These are phyloP conservation scores for Colletotrichum sp. DNA, from an alignment of 2,329 filamentous ascomycete genomes.

Conservation along the genomic window DNA sequence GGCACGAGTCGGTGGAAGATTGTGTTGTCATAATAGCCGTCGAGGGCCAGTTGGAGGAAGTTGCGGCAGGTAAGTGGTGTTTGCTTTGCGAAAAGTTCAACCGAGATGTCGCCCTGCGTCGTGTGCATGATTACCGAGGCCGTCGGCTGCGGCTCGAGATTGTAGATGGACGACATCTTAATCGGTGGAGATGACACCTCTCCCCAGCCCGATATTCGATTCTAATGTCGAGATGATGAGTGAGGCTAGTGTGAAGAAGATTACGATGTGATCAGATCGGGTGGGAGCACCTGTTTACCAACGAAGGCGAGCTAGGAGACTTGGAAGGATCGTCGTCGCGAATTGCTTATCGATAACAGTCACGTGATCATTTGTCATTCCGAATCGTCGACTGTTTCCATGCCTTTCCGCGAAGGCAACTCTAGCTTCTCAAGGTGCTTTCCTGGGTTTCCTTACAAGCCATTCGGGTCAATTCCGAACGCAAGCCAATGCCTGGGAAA, in stretches of 20 bases:
- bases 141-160: constrained; percentile 92
- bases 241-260: neutral
- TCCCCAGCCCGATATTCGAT: neutral
- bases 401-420: neutral
- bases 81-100: constrained; percentile 96
- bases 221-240: neutral
- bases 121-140: constrained; percentile 92
- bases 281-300: neutral
- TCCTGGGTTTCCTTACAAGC: neutral
- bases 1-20: constrained; percentile 94
- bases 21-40: constrained; percentile 93
- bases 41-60: constrained; percentile 92
- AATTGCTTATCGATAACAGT: constrained; percentile 13
- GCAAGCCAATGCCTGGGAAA: neutral
- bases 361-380: constrained; percentile 1
- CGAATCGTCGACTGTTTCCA: neutral
- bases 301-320: neutral
- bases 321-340: neutral
- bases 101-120: constrained; percentile 83
- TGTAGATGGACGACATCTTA: constrained; percentile 87
- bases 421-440: neutral
- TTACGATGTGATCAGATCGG: neutral
- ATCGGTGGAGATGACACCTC: neutral
- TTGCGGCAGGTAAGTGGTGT: constrained; percentile 90
- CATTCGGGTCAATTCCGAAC: neutral